phyloP scores from a whole-genome alignment of 345 rosid species.

The Populus pruinosa region DNA sequence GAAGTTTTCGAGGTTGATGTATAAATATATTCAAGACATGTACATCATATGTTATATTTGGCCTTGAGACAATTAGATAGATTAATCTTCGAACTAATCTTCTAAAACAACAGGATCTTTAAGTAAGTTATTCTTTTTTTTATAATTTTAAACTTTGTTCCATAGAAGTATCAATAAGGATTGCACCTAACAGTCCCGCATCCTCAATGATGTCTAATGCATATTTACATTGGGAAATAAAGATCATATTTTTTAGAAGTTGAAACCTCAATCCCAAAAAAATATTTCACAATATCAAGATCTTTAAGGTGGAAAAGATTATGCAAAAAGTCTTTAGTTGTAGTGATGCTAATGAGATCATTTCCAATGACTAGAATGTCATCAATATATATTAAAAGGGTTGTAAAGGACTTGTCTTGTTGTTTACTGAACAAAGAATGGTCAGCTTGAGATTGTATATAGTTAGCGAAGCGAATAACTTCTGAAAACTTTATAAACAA shows the following conservation, averaged over 20 bases:
- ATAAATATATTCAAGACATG: neutral
- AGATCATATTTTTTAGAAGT: neutral
- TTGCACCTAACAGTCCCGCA: neutral
- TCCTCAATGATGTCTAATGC: neutral
- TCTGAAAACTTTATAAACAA: neutral
- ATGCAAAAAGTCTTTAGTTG: neutral
- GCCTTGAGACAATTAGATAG: constrained; percentile 2
- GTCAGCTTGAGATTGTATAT: neutral
- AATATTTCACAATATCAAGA: neutral
- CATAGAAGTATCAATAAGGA: neutral
- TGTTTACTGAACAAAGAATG: neutral
- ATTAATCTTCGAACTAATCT: neutral
- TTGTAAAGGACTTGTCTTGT: neutral
- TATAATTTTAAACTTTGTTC: neutral
- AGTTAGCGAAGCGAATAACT: neutral
- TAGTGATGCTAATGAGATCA: neutral
- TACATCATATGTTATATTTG: neutral
- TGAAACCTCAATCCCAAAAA: neutral
- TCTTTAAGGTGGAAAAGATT: neutral
- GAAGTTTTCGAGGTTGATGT: neutral
- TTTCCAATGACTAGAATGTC: constrained; percentile 1
- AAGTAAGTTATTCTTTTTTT: neutral
- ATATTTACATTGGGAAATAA: neutral
- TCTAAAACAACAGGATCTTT: neutral
- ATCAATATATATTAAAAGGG: neutral